Percentiles rank a stretch among this genome's conserved stretches.
phyloP scores from a whole-genome alignment of 495 filamentous ascomycete species.

The Xylaria sp. region DNA sequence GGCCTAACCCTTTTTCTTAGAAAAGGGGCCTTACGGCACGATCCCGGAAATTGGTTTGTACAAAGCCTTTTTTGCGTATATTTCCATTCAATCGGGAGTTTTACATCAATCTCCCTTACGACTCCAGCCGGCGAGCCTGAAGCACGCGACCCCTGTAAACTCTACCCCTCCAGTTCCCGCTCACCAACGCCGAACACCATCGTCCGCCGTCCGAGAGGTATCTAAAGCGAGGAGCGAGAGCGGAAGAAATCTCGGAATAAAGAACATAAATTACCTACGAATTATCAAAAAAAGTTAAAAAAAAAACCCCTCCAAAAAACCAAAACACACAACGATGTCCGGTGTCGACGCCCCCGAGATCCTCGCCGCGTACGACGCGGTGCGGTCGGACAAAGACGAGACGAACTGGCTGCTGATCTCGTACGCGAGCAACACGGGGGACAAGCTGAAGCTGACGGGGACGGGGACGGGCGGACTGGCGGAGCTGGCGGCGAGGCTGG shows the following conservation, averaged over 20 bases:
- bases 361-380: constrained; percentile 55
- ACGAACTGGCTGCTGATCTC: constrained; percentile 65
- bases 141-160: constrained; percentile 18
- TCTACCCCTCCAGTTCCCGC: constrained; percentile 15
- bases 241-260: not conserved
- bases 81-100: not conserved
- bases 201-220: not conserved
- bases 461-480: constrained; percentile 59
- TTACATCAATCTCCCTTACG: not conserved
- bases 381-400: constrained; percentile 62
- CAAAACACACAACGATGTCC: constrained; percentile 45
- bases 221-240: not conserved
- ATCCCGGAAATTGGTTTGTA: not conserved
- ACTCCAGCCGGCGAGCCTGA: not conserved
- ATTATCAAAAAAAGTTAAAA: not conserved
- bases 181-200: constrained; percentile 4
- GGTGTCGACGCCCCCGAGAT: constrained; percentile 54
- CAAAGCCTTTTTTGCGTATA: not conserved
- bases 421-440: constrained; percentile 54
- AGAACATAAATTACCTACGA: not conserved
- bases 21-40: not conserved
- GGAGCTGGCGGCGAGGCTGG: constrained; percentile 55
- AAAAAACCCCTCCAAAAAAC: not conserved
- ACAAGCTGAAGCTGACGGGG: constrained; percentile 53
- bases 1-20: not conserved